Base-by-base conservation (phyloP, 164 flowering plant genomes). In the Chimonanthus praecox region DNA sequence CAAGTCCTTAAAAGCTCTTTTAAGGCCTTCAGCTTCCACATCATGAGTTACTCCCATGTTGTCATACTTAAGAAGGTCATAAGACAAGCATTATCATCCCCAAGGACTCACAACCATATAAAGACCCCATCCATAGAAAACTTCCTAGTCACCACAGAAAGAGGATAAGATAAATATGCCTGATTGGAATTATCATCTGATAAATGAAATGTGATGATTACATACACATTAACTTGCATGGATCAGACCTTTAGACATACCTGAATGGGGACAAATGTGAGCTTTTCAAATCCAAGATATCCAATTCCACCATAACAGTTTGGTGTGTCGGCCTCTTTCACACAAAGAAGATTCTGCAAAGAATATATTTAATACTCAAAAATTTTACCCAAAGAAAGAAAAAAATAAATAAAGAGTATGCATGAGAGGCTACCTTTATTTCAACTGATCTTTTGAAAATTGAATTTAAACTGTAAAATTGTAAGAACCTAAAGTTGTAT, bases 251-350 rank as follows among this genome's bases (percentile, higher is more conserved):
- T 47, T 64, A 16, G 6, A 65, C 60, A 68, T 83, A 95, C 98
- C 97, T 95, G 99, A 73, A 95, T 95, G 20, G 98, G 99, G 33
- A 93, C 85, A 81, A 85, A 93, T 45, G 98, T 95, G 60, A 93
- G 90, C 84, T 88, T 93, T 73, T 90, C 97, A 76, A 95, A 95
- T 75, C 99, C 97, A 71, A 95, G 78, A 78, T 93, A 95, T 67
- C 71, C 87, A 49, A 85, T 80, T 66, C 98, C 98, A 71, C 99
- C 98, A 82, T 86, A 95, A 66, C 85, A 81, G 77, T 90, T 89
- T 49, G 97, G 94, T 3, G 97, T 93, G 72, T 87, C 78, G 8
- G 77, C 83, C 73, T 88, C 98, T 81, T 85, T 88, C 73, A 93
- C 91, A 72, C 7, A 77, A 71, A 93, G 92, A 64, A 95, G 96